Conservation (phyloP, 2,329 filamentous ascomycete species). For the Fusarium heterosporum region DNA sequence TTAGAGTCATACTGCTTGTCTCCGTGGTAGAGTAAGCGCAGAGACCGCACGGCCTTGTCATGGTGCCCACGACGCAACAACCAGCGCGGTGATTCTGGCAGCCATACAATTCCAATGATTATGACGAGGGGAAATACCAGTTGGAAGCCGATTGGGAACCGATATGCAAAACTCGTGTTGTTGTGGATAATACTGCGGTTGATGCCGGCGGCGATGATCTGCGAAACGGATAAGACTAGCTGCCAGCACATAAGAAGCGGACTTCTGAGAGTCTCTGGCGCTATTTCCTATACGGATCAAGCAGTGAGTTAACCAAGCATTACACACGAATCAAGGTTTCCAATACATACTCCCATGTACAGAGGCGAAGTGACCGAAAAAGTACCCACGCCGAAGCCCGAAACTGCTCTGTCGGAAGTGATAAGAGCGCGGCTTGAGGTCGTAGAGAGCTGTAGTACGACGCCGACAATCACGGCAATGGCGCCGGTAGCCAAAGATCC, state of each 20-base stretch:
- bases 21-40: conserved; percentile 57
- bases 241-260: conserved; percentile 56
- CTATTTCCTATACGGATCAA: conserved; percentile 41
- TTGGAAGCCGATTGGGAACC: conserved; percentile 51
- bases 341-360: conserved; percentile 50
- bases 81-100: conserved; percentile 49
- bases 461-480: conserved; percentile 46
- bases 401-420: conserved; percentile 43
- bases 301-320: neutral
- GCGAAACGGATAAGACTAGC: conserved; percentile 53
- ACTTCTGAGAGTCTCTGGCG: conserved; percentile 49
- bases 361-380: conserved; percentile 55
- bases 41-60: conserved; percentile 55
- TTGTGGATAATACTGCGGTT: conserved; percentile 47
- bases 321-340: neutral
- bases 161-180: conserved; percentile 49
- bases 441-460: conserved; percentile 42
- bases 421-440: conserved; percentile 41
- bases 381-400: conserved; percentile 49
- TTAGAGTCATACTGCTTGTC: conserved; percentile 53
- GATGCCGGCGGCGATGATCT: conserved; percentile 52
- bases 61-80: conserved; percentile 53
- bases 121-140: conserved; percentile 45
- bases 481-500: conserved; percentile 47
- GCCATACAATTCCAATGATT: conserved; percentile 38